Percentiles rank a stretch among this genome's conserved stretches.
Conservation (phyloP, 495 filamentous ascomycete genomes). For the Talaromyces nanjingensis region DNA sequence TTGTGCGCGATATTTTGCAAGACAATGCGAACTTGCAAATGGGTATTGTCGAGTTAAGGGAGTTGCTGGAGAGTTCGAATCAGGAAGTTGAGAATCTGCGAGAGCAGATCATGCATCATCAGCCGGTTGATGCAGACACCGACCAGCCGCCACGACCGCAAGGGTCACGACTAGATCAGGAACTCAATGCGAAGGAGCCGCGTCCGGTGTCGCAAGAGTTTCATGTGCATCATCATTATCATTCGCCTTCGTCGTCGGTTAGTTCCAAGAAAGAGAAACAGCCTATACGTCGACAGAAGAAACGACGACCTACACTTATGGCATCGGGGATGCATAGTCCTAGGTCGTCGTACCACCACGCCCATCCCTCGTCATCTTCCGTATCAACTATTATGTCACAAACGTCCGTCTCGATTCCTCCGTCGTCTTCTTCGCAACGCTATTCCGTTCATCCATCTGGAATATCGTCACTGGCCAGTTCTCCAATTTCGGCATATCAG, state of each 20-base stretch:
- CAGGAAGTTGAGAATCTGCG: slow-evolving; percentile 83
- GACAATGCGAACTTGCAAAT: slow-evolving; percentile 92
- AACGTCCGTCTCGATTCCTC: slow-evolving; percentile 52
- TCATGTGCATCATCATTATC: slow-evolving; percentile 91
- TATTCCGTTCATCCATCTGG: slow-evolving; percentile 66
- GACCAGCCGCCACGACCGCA: slow-evolving; percentile 16
- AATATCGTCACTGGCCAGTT: slow-evolving; percentile 70
- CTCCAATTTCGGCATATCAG: slow-evolving; percentile 66
- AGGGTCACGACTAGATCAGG: slow-evolving; percentile 50
- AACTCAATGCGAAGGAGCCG: slow-evolving; percentile 52
- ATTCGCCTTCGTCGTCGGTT: slow-evolving; percentile 48
- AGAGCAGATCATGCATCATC: slow-evolving; percentile 75
- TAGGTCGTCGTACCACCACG: slow-evolving; percentile 28
- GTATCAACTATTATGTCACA: slow-evolving; percentile 55
- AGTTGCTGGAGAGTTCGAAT: slow-evolving; percentile 89
- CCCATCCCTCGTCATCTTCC: slow-evolving; percentile 41
- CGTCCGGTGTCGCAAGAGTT: slow-evolving; percentile 60
- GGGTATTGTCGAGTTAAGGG: slow-evolving; percentile 81
- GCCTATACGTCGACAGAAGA: slow-evolving; percentile 53
- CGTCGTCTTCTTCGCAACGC: slow-evolving; percentile 30
- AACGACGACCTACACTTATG: slow-evolving; percentile 52
- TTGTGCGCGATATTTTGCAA: slow-evolving; percentile 90
- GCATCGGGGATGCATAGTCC: slow-evolving; percentile 45
- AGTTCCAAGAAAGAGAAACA: slow-evolving; percentile 43
- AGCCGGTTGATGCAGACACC: slow-evolving; percentile 36